These are phyloP conservation scores for Chalciporus piperatus DNA, from an alignment of 768 basidiomycete species.

Conservation along the genomic window DNA sequence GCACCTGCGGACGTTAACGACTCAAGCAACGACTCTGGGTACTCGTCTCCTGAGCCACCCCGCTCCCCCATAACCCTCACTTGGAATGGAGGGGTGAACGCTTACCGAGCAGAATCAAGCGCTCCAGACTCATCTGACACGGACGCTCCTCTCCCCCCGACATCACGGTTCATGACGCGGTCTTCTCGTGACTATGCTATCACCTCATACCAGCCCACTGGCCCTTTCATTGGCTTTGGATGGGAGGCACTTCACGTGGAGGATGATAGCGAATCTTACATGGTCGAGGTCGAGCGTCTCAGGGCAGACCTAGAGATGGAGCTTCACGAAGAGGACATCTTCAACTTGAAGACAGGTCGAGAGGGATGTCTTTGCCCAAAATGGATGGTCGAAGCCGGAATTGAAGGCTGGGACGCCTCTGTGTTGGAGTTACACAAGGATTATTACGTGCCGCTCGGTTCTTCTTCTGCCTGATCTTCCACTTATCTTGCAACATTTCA, in stretches of 20 bases:
- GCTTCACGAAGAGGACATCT: not conserved
- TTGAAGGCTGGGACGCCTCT: constrained; percentile 13
- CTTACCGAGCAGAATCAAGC: not conserved
- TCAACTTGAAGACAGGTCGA: not conserved
- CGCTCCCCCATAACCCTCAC: not conserved
- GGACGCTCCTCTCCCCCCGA: not conserved
- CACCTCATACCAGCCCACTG: not conserved
- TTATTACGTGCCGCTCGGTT: not conserved
- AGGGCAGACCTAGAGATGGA: not conserved
- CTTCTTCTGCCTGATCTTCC: not conserved
- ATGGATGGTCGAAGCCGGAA: constrained; percentile 6
- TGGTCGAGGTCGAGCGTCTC: not conserved
- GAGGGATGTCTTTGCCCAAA: constrained; percentile 7
- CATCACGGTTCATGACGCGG: too few species aligned
- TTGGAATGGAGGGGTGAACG: not conserved
- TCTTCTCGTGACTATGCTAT: not conserved
- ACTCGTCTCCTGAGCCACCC: not conserved
- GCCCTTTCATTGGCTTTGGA: not conserved
- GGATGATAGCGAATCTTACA: not conserved
- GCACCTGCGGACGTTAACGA: not conserved
- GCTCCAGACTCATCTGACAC: not conserved
- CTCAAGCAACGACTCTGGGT: not conserved
- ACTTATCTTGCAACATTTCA: not conserved
- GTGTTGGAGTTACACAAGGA: not conserved
- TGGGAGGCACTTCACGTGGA: not conserved